Evolutionary conservation across 2,329 filamentous ascomycete genomes (phyloP).

Genomic region (Ilyonectria mors-panacis): DNA sequence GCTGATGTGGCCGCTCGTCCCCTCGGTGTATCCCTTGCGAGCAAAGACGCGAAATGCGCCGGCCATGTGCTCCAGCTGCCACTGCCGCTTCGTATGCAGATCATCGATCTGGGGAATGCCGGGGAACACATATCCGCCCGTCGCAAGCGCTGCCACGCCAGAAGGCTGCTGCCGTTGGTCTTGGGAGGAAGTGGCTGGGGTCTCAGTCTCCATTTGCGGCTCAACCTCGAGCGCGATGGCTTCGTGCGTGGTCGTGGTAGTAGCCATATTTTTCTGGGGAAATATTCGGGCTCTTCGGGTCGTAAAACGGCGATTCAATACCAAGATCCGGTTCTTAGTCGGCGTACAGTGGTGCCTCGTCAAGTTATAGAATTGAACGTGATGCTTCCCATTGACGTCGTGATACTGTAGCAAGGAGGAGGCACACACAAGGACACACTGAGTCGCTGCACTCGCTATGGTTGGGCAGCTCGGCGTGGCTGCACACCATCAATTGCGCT

Average conservation of each 20-base stretch:
- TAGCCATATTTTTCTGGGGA: not conserved
- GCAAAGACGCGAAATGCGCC: slow-evolving; percentile 62
- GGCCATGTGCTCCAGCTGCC: slow-evolving; percentile 56
- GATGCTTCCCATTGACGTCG: not conserved
- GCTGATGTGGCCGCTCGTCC: slow-evolving; percentile 74
- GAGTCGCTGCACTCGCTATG: too few relatives aligned
- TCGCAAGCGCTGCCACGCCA: slow-evolving; percentile 11
- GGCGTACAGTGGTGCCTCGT: not conserved
- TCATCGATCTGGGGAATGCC: slow-evolving; percentile 69
- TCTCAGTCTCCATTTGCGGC: not conserved
- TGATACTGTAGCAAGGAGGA: not conserved
- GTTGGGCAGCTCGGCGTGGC: too few relatives aligned
- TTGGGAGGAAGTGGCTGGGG: not conserved
- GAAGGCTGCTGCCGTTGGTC: not conserved
- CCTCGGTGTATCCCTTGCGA: slow-evolving; percentile 66
- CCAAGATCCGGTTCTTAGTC: not conserved
- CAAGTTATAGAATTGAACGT: not conserved
- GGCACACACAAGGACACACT: not conserved
- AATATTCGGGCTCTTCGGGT: not conserved
- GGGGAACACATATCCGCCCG: slow-evolving; percentile 50
- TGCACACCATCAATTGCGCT: not conserved
- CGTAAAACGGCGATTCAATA: not conserved
- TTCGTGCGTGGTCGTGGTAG: not conserved
- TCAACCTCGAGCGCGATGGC: not conserved
- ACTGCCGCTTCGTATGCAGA: slow-evolving; percentile 55